Evolutionary conservation across 306 rosid species (phyloP).

Genomic region (Bauhinia variegata): DNA sequence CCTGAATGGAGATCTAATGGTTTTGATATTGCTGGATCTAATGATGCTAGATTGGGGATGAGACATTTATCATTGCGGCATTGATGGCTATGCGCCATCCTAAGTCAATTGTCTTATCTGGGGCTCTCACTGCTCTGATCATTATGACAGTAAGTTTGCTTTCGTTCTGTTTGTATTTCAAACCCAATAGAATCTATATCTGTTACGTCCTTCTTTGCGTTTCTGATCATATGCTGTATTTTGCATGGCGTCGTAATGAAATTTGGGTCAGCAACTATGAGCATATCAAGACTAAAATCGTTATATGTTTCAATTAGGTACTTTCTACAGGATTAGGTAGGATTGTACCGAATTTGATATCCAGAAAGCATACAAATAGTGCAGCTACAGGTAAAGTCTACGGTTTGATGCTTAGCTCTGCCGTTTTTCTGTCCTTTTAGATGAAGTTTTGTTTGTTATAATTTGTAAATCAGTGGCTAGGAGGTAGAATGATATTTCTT

Average conservation of each 20-base stretch:
- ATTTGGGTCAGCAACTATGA: slow-evolving; percentile 36
- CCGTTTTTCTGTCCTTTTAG: neutral
- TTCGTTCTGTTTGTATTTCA: slow-evolving; percentile 2
- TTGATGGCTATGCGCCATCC: slow-evolving; percentile 99
- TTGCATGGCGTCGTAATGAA: slow-evolving; percentile 23
- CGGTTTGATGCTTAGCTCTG: neutral
- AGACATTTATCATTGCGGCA: slow-evolving; percentile 97
- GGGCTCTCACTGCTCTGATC: slow-evolving; percentile 85
- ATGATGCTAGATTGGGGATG: slow-evolving; percentile 91
- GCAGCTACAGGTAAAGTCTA: slow-evolving; percentile 88
- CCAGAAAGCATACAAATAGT: slow-evolving; percentile 96
- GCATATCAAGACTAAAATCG: slow-evolving; percentile 41
- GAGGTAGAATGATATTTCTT: neutral
- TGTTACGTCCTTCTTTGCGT: slow-evolving; percentile 11
- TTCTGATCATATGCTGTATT: slow-evolving; percentile 35
- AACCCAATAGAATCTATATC: neutral
- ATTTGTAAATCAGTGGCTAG: slow-evolving; percentile 1
- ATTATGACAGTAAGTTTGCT: slow-evolving; percentile 77
- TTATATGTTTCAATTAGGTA: slow-evolving; percentile 62
- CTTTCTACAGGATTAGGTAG: slow-evolving; percentile 97
- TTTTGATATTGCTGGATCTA: slow-evolving; percentile 30
- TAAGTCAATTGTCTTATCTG: slow-evolving; percentile 90
- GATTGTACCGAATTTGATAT: slow-evolving; percentile 97
- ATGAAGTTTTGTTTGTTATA: neutral
- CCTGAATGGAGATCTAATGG: neutral